phyloP scores from a whole-genome alignment of 495 filamentous ascomycete genomes.

The Aeminium ludgeri region DNA sequence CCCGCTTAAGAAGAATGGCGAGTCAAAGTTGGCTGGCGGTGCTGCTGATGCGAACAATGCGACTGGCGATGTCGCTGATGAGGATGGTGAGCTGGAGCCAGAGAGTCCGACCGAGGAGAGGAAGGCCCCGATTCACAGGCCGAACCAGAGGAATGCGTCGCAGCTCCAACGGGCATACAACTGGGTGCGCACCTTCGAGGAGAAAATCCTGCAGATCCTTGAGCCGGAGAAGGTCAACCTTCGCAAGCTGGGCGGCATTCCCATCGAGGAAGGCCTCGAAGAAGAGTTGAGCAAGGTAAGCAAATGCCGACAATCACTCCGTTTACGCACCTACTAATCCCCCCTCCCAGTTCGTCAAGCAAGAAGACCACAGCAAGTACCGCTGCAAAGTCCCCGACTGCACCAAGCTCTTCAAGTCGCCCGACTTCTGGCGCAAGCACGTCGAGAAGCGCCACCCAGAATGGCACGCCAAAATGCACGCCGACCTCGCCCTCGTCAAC shows the following conservation, averaged over 20 bases:
- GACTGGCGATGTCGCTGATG: no score
- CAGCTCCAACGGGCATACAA: constrained; percentile 91
- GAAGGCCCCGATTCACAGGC: constrained; percentile 29
- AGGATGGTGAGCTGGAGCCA: constrained; percentile 38
- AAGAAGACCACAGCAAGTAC: constrained; percentile 92
- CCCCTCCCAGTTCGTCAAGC: constrained; percentile 49
- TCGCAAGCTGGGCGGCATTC: constrained; percentile 73
- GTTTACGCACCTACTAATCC: constrained; percentile 1
- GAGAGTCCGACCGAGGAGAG: constrained; percentile 41
- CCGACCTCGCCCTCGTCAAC: constrained; percentile 79
- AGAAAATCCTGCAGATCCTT: constrained; percentile 81
- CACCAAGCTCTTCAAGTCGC: constrained; percentile 91
- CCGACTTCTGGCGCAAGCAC: constrained; percentile 93
- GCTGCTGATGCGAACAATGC: constrained; percentile 33
- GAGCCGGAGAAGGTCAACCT: constrained; percentile 79
- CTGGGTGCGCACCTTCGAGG: constrained; percentile 98
- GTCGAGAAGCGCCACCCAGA: constrained; percentile 89
- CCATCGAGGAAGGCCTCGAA: constrained; percentile 65
- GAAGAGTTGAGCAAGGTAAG: constrained; percentile 59
- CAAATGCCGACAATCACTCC: background rate
- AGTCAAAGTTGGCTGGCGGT: constrained; percentile 29
- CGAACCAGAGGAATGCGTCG: constrained; percentile 59
- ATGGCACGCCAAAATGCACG: constrained; percentile 64
- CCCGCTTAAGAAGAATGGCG: constrained; percentile 45
- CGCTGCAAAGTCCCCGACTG: constrained; percentile 93